Evolutionary conservation across 2,329 filamentous ascomycete species (phyloP).

Genomic region (Chrysoporthe cubensis): DNA sequence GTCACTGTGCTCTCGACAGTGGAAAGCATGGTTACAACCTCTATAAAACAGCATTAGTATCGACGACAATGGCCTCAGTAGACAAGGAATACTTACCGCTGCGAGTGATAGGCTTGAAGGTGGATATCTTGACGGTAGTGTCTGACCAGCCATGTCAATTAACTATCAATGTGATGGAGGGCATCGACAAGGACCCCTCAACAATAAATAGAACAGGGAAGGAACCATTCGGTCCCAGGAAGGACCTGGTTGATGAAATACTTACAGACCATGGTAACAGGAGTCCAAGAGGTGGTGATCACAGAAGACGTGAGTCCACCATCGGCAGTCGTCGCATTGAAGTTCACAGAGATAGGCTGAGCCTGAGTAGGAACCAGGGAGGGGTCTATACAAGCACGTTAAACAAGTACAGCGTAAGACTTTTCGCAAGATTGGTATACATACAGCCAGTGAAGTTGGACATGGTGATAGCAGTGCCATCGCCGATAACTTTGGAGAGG

Average conservation of each 20-base stretch:
- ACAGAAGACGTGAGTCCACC: too few relatives aligned
- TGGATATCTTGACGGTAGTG: neutral
- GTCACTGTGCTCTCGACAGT: neutral
- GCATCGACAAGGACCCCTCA: too few relatives aligned
- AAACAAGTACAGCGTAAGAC: neutral
- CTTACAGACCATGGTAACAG: conserved; percentile 5
- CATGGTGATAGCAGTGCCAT: neutral
- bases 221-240: neutral
- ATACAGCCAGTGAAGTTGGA: neutral
- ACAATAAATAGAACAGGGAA: neutral
- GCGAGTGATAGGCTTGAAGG: conserved; percentile 4
- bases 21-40: neutral
- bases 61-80: neutral
- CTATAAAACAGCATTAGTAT: neutral
- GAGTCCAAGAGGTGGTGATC: conserved; percentile 1
- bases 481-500: neutral
- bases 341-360: neutral
- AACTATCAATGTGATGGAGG: neutral
- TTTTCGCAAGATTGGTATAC: neutral
- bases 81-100: neutral
- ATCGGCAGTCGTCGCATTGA: neutral
- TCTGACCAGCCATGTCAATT: neutral
- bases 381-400: neutral
- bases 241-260: neutral
- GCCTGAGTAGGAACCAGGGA: neutral